A percentile compares a stretch with the other conserved stretches of the same genome.
Evolutionary conservation across 805 yeast genomes (phyloP).

Genomic region (Candida coquimbonensis): DNA sequence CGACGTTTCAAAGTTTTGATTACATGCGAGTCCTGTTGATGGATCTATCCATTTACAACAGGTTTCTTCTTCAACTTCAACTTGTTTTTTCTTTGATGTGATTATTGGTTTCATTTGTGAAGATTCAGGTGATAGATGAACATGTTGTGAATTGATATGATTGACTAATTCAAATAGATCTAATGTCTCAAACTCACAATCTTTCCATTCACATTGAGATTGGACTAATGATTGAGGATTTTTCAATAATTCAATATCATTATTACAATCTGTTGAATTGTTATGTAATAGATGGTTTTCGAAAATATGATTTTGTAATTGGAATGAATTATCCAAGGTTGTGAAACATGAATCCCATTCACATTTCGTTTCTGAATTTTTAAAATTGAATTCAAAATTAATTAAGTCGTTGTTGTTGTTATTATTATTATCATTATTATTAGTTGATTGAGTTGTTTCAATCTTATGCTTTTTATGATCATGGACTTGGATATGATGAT

Average conservation of each 20-base stretch:
- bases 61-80: conserved; percentile 11
- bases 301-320: conserved; percentile 45
- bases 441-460: background rate
- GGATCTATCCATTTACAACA: conserved; percentile 19
- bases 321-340: conserved; percentile 30
- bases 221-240: background rate
- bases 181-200: conserved; percentile 53
- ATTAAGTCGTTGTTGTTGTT: conserved; percentile 2
- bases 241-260: conserved; percentile 8
- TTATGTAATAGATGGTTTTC: conserved; percentile 37
- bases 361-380: conserved; percentile 42
- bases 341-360: conserved; percentile 64
- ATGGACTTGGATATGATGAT: conserved; percentile 31
- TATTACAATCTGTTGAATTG: background rate
- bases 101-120: background rate
- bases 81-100: background rate
- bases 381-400: conserved; percentile 24
- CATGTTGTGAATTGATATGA: conserved; percentile 48
- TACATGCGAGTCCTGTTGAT: conserved; percentile 33
- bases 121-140: background rate
- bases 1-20: conserved; percentile 39
- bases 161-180: conserved; percentile 48
- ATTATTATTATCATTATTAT: background rate
- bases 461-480: conserved; percentile 20
- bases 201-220: conserved; percentile 62